Percentiles rank a stretch among this genome's conserved stretches.
Evolutionary conservation across 2,329 filamentous ascomycete species (phyloP).

Genomic region (Calonectria honghensis): DNA sequence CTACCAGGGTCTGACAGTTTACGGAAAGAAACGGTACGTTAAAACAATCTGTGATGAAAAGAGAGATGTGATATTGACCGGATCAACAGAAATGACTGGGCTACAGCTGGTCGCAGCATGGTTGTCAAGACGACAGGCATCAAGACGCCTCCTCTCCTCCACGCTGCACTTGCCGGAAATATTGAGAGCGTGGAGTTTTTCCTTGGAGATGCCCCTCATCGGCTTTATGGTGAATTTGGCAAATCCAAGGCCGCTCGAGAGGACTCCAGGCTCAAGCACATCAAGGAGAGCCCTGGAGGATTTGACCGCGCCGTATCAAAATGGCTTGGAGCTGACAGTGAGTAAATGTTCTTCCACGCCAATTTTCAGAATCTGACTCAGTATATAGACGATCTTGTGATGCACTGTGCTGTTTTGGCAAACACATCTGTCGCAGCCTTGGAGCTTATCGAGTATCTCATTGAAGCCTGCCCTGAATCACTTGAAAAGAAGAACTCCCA

Average conservation of each 20-base stretch:
- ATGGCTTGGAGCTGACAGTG: conserved; percentile 78
- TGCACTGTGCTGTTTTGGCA: conserved; percentile 79
- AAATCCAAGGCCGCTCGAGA: conserved; percentile 74
- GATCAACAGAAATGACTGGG: conserved; percentile 78
- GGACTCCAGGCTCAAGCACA: conserved; percentile 77
- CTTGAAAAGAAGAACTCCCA: conserved; percentile 76
- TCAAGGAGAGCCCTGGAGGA: conserved; percentile 76
- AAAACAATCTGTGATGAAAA: not conserved
- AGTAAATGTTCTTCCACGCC: conserved; percentile 56
- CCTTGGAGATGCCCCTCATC: conserved; percentile 80
- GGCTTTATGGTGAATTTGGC: conserved; percentile 81
- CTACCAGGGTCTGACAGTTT: conserved; percentile 86
- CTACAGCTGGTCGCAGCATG: conserved; percentile 73
- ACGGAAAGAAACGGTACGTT: conserved; percentile 78
- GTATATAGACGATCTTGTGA: conserved; percentile 73
- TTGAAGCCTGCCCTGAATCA: conserved; percentile 76
- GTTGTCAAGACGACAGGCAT: conserved; percentile 63
- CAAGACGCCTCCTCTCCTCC: conserved; percentile 75
- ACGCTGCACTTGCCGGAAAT: conserved; percentile 73
- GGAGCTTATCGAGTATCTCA: conserved; percentile 78
- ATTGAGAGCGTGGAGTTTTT: conserved; percentile 87
- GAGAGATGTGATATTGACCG: conserved; percentile 41
- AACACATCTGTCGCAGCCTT: conserved; percentile 63
- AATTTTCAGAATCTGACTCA: conserved; percentile 47
- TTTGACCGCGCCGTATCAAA: conserved; percentile 77